These are phyloP conservation scores for Termitomyces sp. DNA, from an alignment of 768 basidiomycete genomes.

Conservation along the genomic window DNA sequence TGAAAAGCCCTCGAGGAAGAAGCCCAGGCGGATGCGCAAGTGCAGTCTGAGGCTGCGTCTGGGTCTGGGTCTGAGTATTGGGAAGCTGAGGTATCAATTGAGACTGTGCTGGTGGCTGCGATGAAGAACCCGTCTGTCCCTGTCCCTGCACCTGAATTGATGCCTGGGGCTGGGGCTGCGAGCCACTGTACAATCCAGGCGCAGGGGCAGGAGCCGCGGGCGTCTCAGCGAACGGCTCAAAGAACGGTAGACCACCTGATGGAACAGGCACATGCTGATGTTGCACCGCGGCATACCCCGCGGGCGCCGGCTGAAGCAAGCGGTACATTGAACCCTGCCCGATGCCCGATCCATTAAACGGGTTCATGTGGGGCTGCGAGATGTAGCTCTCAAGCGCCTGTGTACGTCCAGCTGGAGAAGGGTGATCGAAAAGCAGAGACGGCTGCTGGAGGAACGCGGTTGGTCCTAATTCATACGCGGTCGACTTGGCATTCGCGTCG, in stretches of 20 bases:
- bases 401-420: conserved; percentile 17
- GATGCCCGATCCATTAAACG: background rate
- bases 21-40: conserved; percentile 7
- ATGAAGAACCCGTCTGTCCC: background rate
- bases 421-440: conserved; percentile 36
- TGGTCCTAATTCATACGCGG: conserved; percentile 47
- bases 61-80: background rate
- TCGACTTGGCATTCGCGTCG: conserved; percentile 45
- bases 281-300: background rate
- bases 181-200: conserved; percentile 16
- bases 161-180: background rate
- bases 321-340: conserved; percentile 1
- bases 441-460: conserved; percentile 26
- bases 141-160: background rate
- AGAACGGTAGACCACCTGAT: conserved; percentile 31
- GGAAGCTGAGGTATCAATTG: background rate
- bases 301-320: conserved; percentile 2
- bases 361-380: background rate
- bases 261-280: conserved; percentile 13
- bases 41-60: background rate
- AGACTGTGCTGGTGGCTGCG: background rate
- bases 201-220: conserved; percentile 14
- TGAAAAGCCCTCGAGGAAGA: background rate
- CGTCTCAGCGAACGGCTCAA: conserved; percentile 50
- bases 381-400: conserved; percentile 15